Base-by-base conservation (phyloP, 495 filamentous ascomycete species). In the Penicillium robsamsonii region DNA sequence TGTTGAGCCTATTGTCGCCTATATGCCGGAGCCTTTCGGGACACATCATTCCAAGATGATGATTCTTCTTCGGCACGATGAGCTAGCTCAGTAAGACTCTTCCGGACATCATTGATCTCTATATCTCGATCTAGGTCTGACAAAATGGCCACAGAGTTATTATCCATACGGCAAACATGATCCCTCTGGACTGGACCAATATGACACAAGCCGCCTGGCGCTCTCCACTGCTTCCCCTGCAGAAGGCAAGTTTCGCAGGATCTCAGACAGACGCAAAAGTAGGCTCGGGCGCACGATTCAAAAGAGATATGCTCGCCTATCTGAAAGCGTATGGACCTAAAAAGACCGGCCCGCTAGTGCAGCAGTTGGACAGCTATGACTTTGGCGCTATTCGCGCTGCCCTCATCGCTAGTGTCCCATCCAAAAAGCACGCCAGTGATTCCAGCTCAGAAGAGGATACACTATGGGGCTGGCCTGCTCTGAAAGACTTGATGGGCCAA, bases 1-100 rank as follows among this genome's bases (percentile, higher is more conserved):
- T 66, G 79, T 92, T 6, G 76, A 82, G 17, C 73, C 90, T 3
- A 86, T 91, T 50, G 75, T 84, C 35, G 92, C 92, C 4, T 89
- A 86, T 58, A 89, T 95, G 80, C 88, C 91, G 0, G 90, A 94
- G 61, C 80, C 86, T 51, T 96, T 93, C 64, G 92, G 92, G 25
- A 96, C 92, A 0, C 92, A 96, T 73, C 87, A 90, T 68, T 81
- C 85, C 8, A 95, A 96, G 70, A 93, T 96, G 86, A 84, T 96
- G 69, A 76, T 96, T 33, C 72, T 96, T 8, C 73, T 96, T 46
- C 79, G 89, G 9, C 84, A 88, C 66, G 90, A 96, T 67, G 82
- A 87, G 56, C 77, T 78, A 0, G 89, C 88, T 4, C 88, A 96
- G 76, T 83, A 66, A 48, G 78, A 35, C 38, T 18, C 12, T 55